A percentile compares a stretch with the other conserved stretches of the same genome.
These are phyloP conservation scores for Edaphochlamys debaryana DNA, from an alignment of 139 green algal genomes.

Conservation along the genomic window DNA sequence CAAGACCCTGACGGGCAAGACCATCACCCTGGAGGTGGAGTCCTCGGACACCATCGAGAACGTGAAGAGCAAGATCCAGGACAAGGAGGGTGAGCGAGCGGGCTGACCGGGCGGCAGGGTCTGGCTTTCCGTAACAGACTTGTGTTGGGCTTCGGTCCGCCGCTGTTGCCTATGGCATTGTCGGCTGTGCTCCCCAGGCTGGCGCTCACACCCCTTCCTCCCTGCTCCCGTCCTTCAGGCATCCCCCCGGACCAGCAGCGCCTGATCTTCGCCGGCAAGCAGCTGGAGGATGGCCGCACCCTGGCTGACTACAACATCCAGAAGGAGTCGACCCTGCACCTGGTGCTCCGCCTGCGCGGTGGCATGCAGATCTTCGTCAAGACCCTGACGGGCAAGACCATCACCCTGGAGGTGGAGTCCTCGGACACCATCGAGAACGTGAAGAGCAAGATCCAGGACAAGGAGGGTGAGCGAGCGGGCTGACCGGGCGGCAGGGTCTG, in stretches of 20 bases:
- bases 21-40: too few relatives aligned
- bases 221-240: constrained; percentile 49
- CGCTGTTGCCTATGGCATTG: too few relatives aligned
- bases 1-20: too few relatives aligned
- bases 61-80: constrained; percentile 89
- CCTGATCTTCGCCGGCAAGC: constrained; percentile 98
- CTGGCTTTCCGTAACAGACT: not conserved
- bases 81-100: constrained; percentile 71
- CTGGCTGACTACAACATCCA: constrained; percentile 98
- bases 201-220: not conserved
- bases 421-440: too few relatives aligned
- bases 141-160: not conserved
- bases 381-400: too few relatives aligned
- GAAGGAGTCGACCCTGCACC: too few relatives aligned
- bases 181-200: too few relatives aligned
- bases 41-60: too few relatives aligned
- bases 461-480: constrained; percentile 68
- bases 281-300: constrained; percentile 96
- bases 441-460: constrained; percentile 97
- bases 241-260: constrained; percentile 97
- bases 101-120: not conserved
- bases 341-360: too few relatives aligned
- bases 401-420: too few relatives aligned
- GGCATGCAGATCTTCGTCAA: too few relatives aligned
- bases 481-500: not conserved